These are phyloP conservation scores for Chaetothyriales sp. DNA, from an alignment of 2,329 filamentous ascomycete species.

Conservation along the genomic window DNA sequence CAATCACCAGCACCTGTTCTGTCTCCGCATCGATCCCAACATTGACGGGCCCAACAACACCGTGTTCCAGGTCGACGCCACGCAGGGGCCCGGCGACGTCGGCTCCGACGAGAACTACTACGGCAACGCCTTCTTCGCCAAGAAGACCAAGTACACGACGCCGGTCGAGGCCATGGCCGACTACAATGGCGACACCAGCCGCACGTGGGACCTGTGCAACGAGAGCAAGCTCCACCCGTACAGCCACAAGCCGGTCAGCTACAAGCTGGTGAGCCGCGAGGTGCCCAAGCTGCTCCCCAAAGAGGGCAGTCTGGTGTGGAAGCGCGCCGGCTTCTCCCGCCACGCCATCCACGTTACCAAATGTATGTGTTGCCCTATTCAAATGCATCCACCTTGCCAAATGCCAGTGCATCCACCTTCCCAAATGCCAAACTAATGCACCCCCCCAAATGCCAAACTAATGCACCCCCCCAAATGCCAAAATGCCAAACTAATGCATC, in stretches of 20 bases:
- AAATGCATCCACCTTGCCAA: too few species aligned
- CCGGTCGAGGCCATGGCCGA: constrained; percentile 57
- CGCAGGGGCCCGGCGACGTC: constrained; percentile 55
- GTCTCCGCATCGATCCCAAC: constrained; percentile 72
- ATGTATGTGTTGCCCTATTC: constrained; percentile 49
- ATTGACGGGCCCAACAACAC: constrained; percentile 77
- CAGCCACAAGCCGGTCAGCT: constrained; percentile 70
- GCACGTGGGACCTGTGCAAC: constrained; percentile 87
- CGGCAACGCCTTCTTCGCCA: constrained; percentile 79
- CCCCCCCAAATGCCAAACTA: constrained; percentile 47
- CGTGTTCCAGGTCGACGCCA: constrained; percentile 68
- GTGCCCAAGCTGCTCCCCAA: constrained; percentile 68
- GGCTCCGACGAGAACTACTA: constrained; percentile 74
- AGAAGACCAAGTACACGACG: constrained; percentile 66
- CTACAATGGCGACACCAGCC: constrained; percentile 63
- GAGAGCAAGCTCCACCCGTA: constrained; percentile 71
- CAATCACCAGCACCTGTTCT: constrained; percentile 94
- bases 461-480: constrained; percentile 43
- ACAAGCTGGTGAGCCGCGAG: constrained; percentile 82
- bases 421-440: not conserved
- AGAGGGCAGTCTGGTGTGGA: constrained; percentile 71
- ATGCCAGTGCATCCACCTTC: constrained; percentile 1
- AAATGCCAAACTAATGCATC: not conserved
- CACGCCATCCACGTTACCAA: constrained; percentile 82
- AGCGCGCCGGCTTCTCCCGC: constrained; percentile 72